Percentiles rank a stretch among this genome's conserved stretches.
These are phyloP conservation scores for Asterophora parasitica DNA, from an alignment of 768 basidiomycete species.

Conservation along the genomic window DNA sequence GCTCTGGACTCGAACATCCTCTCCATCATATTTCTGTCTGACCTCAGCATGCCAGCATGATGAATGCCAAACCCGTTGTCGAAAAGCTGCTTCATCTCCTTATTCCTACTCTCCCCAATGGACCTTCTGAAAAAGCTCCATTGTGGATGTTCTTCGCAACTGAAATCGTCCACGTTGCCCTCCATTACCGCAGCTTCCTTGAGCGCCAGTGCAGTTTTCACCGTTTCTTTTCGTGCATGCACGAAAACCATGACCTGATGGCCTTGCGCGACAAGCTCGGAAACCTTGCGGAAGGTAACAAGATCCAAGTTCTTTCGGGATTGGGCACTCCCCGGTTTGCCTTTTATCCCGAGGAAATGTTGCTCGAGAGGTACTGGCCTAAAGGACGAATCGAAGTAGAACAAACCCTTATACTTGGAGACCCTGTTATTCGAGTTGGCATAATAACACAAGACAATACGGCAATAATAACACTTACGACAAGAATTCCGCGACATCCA, in stretches of 20 bases:
- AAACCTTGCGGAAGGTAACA: conserved; percentile 87
- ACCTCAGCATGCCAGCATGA: conserved; percentile 96
- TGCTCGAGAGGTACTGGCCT: conserved; percentile 95
- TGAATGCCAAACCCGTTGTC: conserved; percentile 94
- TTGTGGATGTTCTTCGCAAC: conserved; percentile 75
- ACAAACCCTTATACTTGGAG: conserved; percentile 79
- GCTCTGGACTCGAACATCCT: conserved; percentile 85
- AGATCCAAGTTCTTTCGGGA: conserved; percentile 84
- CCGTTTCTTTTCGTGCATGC: conserved; percentile 96
- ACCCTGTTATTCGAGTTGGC: conserved; percentile 47
- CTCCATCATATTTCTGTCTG: conserved; percentile 94
- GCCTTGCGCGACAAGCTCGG: conserved; percentile 80
- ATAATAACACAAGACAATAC: not conserved
- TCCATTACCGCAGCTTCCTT: conserved; percentile 73
- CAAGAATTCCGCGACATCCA: conserved; percentile 93
- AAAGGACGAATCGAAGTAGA: conserved; percentile 98
- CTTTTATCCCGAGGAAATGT: conserved; percentile 91
- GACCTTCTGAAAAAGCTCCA: conserved; percentile 72
- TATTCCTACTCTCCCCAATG: conserved; percentile 80
- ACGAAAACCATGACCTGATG: conserved; percentile 99
- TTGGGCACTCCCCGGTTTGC: conserved; percentile 70
- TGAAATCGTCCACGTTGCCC: conserved; percentile 72
- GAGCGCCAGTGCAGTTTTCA: conserved; percentile 80
- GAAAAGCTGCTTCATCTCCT: conserved; percentile 95
- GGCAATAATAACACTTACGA: conserved; percentile 42